Percentiles rank a stretch among this genome's conserved stretches.
Evolutionary conservation across 139 green algal genomes (phyloP).

Genomic region (Micromonas commoda): DNA sequence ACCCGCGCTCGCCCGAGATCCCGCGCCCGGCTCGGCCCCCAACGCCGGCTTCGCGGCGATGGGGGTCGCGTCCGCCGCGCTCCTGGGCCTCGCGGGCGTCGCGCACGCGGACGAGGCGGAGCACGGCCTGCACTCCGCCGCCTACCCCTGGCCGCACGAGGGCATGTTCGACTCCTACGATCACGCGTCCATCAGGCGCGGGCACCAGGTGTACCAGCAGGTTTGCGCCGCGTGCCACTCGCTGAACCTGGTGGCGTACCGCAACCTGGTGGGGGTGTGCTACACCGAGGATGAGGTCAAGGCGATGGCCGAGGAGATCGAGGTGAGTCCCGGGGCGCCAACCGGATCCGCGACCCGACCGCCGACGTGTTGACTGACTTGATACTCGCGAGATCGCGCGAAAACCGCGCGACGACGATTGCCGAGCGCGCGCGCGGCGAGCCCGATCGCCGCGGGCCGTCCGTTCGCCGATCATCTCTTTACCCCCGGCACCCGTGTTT

Average conservation of each 20-base stretch:
- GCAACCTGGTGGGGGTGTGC: conserved; percentile 87
- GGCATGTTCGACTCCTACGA: conserved; percentile 89
- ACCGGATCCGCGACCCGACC: background rate
- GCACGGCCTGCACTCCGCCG: conserved; percentile 78
- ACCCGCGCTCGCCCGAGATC: background rate
- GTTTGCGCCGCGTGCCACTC: conserved; percentile 97
- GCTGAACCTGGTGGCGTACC: conserved; percentile 85
- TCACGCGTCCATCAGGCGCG: conserved; percentile 80
- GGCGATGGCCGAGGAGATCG: conserved; percentile 78
- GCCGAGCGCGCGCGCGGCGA: no score
- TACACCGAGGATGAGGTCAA: conserved; percentile 99
- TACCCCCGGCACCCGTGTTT: no score
- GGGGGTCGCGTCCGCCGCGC: background rate
- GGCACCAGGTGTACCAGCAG: conserved; percentile 76
- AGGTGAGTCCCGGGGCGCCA: conserved; percentile 41
- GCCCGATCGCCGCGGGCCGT: no score
- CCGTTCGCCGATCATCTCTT: no score
- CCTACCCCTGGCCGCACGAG: conserved; percentile 85
- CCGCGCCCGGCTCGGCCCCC: background rate
- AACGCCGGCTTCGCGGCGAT: background rate
- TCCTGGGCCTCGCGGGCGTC: conserved; percentile 27
- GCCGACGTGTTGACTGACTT: background rate
- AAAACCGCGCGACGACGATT: no score
- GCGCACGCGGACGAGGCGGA: conserved; percentile 75
- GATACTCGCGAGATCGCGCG: background rate